These are phyloP conservation scores for Wickerhamomyces sydowiorum DNA, from an alignment of 805 yeast genomes.

Conservation along the genomic window DNA sequence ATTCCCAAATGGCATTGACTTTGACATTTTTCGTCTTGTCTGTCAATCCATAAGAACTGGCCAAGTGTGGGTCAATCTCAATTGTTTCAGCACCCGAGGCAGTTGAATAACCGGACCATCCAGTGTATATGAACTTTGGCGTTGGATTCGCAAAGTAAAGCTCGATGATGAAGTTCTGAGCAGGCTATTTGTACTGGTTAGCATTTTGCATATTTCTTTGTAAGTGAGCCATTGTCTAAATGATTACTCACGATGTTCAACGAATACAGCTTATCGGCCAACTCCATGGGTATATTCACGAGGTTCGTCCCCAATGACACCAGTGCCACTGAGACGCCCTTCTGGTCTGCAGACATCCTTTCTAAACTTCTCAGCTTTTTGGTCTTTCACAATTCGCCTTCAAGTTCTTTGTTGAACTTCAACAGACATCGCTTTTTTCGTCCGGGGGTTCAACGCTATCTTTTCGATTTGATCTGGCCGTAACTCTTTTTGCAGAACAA, in stretches of 20 bases:
- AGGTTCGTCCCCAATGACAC: slow-evolving; percentile 40
- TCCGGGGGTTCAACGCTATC: background rate
- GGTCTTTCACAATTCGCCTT: too few relatives aligned
- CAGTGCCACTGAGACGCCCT: slow-evolving; percentile 26
- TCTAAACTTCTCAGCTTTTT: background rate
- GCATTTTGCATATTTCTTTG: background rate
- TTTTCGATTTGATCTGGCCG: too few relatives aligned
- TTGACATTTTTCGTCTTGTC: slow-evolving; percentile 37
- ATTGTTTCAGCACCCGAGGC: slow-evolving; percentile 26
- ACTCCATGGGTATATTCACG: slow-evolving; percentile 46
- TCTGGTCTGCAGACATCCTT: background rate
- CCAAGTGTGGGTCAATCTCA: slow-evolving; percentile 68
- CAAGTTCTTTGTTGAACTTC: too few relatives aligned
- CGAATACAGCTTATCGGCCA: slow-evolving; percentile 39
- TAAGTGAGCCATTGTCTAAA: background rate
- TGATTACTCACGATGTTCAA: slow-evolving; percentile 40
- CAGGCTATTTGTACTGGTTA: slow-evolving; percentile 21
- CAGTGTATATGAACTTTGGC: slow-evolving; percentile 35
- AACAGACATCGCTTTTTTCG: too few relatives aligned
- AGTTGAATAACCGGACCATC: slow-evolving; percentile 62
- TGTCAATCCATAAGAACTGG: slow-evolving; percentile 39
- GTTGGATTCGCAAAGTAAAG: slow-evolving; percentile 22
- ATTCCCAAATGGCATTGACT: slow-evolving; percentile 41
- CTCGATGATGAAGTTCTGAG: slow-evolving; percentile 55
- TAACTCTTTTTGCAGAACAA: too few relatives aligned